Evolutionary conservation across 345 rosid genomes (phyloP), one percentile per base, ranked within the genome.

Genomic region (Lepidium didymum): DNA sequence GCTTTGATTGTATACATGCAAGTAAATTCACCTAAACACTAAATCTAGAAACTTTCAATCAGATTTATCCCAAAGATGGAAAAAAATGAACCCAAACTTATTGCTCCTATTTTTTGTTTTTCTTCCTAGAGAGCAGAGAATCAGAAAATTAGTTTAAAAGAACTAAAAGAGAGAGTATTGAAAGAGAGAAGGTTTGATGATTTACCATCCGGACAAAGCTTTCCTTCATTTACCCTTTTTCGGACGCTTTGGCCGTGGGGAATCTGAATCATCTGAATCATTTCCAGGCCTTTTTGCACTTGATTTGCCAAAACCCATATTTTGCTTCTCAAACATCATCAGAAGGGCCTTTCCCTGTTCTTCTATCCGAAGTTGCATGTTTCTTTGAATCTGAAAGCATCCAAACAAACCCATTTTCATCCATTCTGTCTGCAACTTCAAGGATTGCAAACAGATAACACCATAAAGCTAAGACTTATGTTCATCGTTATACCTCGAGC

Each of bases 261-360:
- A 75, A 64, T 64, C 75, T 35, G 33, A 29, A 29, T 29, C 33
- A 29, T 27, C 31, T 4, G 37, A 13, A 49, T 19, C 52, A 18
- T 23, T 65, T 33, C 56, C 70, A 11, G 16, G 69, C 51, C 46
- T 76, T 37, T 45, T 64, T 38, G 77, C 53, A 36, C 60, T 75
- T 73, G 70, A 25, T 77, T 75, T 82, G 55, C 76, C 84, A 31
- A 67, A 40, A 53, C 84, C 90, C 37, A 88, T 67, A 70, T 85
- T 83, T 77, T 82, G 88, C 67, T 82, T 77, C 79, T 87, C 90
- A 69, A 85, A 75, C 86, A 87, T 83, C 86, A 72, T 69, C 69
- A 75, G 73, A 61, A 87, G 82, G 18, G 78, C n/a, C 79, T 75
- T 88, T 13, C 96, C 97, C 35, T 88, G 96, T 81, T 91, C 91